Evolutionary conservation across 2,329 filamentous ascomycete species (phyloP), one percentile per base, ranked within the genome.

Genomic region (Talaromyces rugulosus): DNA sequence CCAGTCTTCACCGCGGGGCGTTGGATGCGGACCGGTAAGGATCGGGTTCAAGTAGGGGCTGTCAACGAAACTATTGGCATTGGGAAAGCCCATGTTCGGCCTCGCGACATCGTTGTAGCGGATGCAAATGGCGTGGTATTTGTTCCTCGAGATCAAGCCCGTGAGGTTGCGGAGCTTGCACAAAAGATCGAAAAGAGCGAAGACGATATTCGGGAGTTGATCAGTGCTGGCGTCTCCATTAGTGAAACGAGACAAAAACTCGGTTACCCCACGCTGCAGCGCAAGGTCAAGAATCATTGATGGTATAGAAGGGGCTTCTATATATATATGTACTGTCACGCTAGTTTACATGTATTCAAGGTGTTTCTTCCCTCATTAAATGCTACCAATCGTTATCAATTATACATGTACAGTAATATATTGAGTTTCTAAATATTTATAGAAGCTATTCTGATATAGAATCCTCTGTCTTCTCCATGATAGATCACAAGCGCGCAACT

Each of bases 1-100:
- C 71, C 71, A 0, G 30, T 74, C 9, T 74, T 74, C 58, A 72
- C 68, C 1, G 66, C 69, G 1, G 72, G 71, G 0, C 71, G 72
- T 5, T 74, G 70, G 70, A 74, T 74, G 72, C 66, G 72, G 16
- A 74, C 72, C 0, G 71, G 70, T 30, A 74, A 74, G 50, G 72
- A 73, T 55, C 65, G 72, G 0, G 71, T 74, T 18, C 70, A 73
- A 52, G 67, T 74, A 2, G 71, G 66, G 14, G 69, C 64, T 5
- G 63, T 73, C 36, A 73, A 73, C 31, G 67, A 72, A 56, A 16
- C 69, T 0, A 65, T 74, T 18, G 68, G 70, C 5, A 63, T 74
- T 6, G 72, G 71, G 4, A 68, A 64, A 5, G 71, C 7, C 2
- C 51, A 16, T 11, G 51, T 54, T 4, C 9, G 11, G 7, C 51